Conservation (phyloP, 1,284 basidiomycete species). For the Laetiporus sulphureus region DNA sequence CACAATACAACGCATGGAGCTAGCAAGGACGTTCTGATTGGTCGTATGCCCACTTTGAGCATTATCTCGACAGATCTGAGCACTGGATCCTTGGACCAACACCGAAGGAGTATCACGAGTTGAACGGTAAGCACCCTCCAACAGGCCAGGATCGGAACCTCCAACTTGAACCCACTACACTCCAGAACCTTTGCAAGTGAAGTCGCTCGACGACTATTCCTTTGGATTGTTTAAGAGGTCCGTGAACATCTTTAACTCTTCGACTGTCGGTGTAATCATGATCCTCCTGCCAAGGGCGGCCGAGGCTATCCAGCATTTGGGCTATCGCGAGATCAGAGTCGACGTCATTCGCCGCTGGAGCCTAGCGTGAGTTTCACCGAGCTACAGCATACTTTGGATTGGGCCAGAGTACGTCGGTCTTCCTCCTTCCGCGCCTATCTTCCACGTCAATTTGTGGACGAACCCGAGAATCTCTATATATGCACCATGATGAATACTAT, state of each 20-base stretch:
- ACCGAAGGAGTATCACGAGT: neutral
- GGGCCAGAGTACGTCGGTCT: neutral
- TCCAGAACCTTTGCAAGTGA: neutral
- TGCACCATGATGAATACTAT: slow-evolving; percentile 9
- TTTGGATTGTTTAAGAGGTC: neutral
- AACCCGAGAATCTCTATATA: neutral
- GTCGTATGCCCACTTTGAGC: neutral
- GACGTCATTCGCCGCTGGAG: neutral
- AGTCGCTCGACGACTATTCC: neutral
- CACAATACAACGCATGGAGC: slow-evolving; percentile 6
- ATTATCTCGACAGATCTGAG: neutral
- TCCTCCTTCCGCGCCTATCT: slow-evolving; percentile 1
- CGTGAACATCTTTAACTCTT: too few relatives aligned
- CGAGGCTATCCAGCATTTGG: neutral
- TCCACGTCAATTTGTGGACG: neutral
- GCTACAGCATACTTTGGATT: slow-evolving; percentile 1
- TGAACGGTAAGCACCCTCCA: too few relatives aligned
- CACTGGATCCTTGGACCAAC: neutral
- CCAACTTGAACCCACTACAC: too few relatives aligned
- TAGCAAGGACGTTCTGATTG: neutral
- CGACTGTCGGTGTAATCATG: too few relatives aligned
- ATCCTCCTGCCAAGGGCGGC: neutral
- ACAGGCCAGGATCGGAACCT: too few relatives aligned
- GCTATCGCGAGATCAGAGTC: neutral
- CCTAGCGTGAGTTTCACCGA: neutral